Conservation (phyloP, 257 asterid genomes). For the Osmanthus fragrans region DNA sequence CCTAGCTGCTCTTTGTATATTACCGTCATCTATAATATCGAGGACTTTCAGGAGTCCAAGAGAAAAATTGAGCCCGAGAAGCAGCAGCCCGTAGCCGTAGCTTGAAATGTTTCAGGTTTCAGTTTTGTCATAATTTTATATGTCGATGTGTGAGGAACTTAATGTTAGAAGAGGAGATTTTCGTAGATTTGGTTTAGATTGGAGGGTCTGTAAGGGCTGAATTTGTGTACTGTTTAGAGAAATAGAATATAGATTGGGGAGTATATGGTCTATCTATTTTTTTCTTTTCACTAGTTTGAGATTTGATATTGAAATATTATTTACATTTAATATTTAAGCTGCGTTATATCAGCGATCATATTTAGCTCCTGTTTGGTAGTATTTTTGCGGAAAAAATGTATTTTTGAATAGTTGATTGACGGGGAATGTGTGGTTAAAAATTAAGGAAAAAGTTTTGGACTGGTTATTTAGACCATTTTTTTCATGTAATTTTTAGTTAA, state of each 20-base stretch:
- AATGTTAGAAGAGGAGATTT: not conserved
- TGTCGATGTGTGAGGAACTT: not conserved
- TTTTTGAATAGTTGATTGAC: too few species aligned
- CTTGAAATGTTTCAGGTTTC: slow-evolving; percentile 40
- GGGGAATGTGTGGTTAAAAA: too few species aligned
- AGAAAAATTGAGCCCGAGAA: slow-evolving; percentile 49
- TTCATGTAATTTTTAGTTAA: too few species aligned
- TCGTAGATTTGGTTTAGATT: not conserved
- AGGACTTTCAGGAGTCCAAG: slow-evolving; percentile 63
- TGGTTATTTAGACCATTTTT: too few species aligned
- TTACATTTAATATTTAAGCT: not conserved
- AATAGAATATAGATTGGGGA: not conserved
- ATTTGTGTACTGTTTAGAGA: not conserved
- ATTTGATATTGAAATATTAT: not conserved
- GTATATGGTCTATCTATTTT: not conserved
- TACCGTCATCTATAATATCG: slow-evolving; percentile 77
- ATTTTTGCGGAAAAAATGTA: too few species aligned
- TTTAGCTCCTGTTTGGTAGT: too few species aligned
- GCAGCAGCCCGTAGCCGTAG: slow-evolving; percentile 68
- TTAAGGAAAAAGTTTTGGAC: too few species aligned
- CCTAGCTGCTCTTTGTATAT: slow-evolving; percentile 93
- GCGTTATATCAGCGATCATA: not conserved
- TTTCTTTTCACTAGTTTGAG: too few species aligned
- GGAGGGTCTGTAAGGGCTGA: not conserved
- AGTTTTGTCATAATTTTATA: not conserved